These are phyloP conservation scores for Citrus glauca DNA, from an alignment of 345 rosid species.

Conservation along the genomic window DNA sequence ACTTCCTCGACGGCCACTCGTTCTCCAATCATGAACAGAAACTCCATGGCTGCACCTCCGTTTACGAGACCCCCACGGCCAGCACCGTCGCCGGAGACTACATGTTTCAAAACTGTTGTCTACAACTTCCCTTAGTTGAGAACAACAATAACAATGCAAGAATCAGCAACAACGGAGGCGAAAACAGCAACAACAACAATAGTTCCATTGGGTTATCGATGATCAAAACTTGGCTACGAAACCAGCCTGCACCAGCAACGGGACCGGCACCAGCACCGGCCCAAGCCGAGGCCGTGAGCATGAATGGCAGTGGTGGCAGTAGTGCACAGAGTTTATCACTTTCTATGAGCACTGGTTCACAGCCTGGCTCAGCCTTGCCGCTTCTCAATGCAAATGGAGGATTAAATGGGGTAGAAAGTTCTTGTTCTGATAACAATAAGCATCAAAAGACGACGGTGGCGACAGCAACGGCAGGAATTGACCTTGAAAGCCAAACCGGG, in stretches of 20 bases:
- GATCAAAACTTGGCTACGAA: slow-evolving; percentile 79
- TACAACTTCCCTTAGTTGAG: slow-evolving; percentile 26
- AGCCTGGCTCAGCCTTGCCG: slow-evolving; percentile 32
- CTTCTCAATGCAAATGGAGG: slow-evolving; percentile 19
- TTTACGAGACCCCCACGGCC: slow-evolving; percentile 17
- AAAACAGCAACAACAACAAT: background rate
- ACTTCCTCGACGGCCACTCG: slow-evolving; percentile 64
- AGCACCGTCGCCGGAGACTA: slow-evolving; percentile 19
- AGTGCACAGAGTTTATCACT: slow-evolving; percentile 57
- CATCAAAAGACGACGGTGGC: slow-evolving; percentile 21
- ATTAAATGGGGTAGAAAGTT: slow-evolving; percentile 24
- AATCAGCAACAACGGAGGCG: slow-evolving; percentile 15
- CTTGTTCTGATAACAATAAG: slow-evolving; percentile 30
- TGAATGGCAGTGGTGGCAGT: slow-evolving; percentile 6
- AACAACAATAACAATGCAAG: slow-evolving; percentile 1
- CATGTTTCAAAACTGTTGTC: slow-evolving; percentile 35
- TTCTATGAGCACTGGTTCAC: slow-evolving; percentile 56
- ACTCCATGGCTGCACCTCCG: slow-evolving; percentile 28
- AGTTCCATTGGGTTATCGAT: slow-evolving; percentile 63
- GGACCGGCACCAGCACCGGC: background rate
- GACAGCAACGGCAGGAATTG: background rate
- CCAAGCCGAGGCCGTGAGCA: slow-evolving; percentile 25
- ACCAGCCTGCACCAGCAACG: slow-evolving; percentile 42
- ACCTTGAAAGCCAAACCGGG: slow-evolving; percentile 14
- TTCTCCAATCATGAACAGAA: slow-evolving; percentile 35